Evolutionary conservation across 306 rosid species (phyloP), one percentile per base, ranked within the genome.

Genomic region (Prunus salicina): DNA sequence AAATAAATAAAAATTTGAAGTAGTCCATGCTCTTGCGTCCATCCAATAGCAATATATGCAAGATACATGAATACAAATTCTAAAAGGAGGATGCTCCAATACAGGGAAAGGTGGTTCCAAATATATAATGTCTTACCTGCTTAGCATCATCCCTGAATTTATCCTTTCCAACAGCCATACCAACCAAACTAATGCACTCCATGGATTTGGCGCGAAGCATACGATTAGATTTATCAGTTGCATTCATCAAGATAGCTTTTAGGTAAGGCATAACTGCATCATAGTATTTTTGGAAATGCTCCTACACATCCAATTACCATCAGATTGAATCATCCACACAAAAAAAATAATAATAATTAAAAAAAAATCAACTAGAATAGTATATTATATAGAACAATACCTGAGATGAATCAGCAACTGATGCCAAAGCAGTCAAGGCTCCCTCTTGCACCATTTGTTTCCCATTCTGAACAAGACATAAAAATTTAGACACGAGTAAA

Each of bases 381-480:
- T 12, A 72, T n/a, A 18, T 66, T 49, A 71, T 27, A 57, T 3
- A 27, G 5, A 63, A 75, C 50, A 83, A 72, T 83, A 93, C 99
- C 99, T 96, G 99, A 71, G 99, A 93, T 75, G 99, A 96, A 89
- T 96, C 99, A 9, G 99, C 99, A 74, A 93, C 99, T 49, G 99
- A 96, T 71, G 99, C 99, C 82, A 96, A 85, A 76, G 98, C 98
- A 71, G 99, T 96, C 80, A 96, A 84, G 64, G 99, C 99, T 41
- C 99, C 99, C 81, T 96, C 99, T 88, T 96, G 98, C 80, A 96
- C 99, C 99, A 96, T 93, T 86, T 96, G 99, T 83, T 93, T 96
- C 63, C 98, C 97, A 77, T 93, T 93, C 98, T 96, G 86, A 80
- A 81, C 58, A 19, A 71, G 65, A 70, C 65, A 84, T 19, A 76